Conservation (phyloP, 148 eudicot species). For the Rhododendron ferrugineum region DNA sequence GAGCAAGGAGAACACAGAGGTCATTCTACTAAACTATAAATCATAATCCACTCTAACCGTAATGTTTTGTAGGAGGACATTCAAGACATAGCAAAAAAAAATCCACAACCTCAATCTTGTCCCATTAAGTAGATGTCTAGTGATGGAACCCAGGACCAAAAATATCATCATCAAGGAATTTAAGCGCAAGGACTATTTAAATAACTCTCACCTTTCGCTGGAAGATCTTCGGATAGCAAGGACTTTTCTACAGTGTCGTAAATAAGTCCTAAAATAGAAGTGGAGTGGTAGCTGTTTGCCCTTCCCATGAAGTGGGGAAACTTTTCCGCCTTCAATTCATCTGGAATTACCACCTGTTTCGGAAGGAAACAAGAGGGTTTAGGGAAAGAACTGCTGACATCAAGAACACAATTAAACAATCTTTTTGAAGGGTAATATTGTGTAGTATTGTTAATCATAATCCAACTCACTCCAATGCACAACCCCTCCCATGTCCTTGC, state of each 20-base stretch:
- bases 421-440: neutral
- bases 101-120: neutral
- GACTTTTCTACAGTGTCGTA: conserved; percentile 27
- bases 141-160: neutral
- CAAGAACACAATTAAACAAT: neutral
- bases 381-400: neutral
- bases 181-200: neutral
- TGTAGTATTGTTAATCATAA: neutral
- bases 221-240: conserved; percentile 3
- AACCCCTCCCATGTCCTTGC: neutral
- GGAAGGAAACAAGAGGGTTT: neutral
- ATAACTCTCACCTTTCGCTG: conserved; percentile 28
- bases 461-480: neutral
- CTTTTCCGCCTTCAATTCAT: conserved; percentile 18
- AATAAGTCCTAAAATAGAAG: conserved; percentile 53
- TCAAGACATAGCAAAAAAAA: neutral
- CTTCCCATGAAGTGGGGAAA: conserved; percentile 61
- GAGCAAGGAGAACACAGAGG: conserved; percentile 1
- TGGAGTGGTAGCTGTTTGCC: conserved; percentile 31
- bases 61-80: neutral
- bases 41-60: neutral
- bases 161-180: neutral
- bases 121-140: neutral
- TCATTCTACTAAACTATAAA: neutral
- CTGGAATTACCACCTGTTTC: conserved; percentile 49